A percentile compares a stretch with the other conserved stretches of the same genome.
Evolutionary conservation across 2,329 filamentous ascomycete species (phyloP).

Genomic region (Graphiopsis chlorocephala): DNA sequence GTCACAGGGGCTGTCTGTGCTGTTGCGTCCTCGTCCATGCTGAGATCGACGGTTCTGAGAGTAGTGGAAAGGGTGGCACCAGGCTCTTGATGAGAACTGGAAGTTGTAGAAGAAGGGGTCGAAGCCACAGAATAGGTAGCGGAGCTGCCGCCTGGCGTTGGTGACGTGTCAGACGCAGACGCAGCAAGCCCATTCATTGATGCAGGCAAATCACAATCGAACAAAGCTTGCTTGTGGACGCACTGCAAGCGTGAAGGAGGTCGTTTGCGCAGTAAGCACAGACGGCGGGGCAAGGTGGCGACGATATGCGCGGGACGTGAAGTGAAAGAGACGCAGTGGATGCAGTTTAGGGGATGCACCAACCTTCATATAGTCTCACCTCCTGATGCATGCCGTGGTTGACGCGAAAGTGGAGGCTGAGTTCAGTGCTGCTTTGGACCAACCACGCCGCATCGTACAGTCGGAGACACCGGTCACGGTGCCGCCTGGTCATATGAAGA

Average conservation of each 20-base stretch:
- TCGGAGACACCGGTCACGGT: slow-evolving; percentile 9
- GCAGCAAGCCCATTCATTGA: slow-evolving; percentile 12
- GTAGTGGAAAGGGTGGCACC: not conserved
- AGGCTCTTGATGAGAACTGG: not conserved
- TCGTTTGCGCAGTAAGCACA: slow-evolving; percentile 14
- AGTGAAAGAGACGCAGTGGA: not conserved
- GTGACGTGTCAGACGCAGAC: slow-evolving; percentile 15
- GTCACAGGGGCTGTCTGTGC: slow-evolving; percentile 20
- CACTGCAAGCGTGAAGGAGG: slow-evolving; percentile 15
- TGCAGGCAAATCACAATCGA: not conserved
- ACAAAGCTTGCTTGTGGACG: slow-evolving; percentile 5
- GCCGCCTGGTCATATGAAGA: slow-evolving; percentile 1
- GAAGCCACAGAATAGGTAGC: not conserved
- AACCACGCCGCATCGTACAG: not conserved
- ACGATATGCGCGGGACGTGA: not conserved
- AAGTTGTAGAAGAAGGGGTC: slow-evolving; percentile 1
- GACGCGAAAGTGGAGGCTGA: not conserved
- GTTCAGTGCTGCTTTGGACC: slow-evolving; percentile 2
- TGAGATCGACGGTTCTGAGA: slow-evolving; percentile 17
- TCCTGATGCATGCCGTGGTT: not conserved
- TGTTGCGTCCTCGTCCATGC: slow-evolving; percentile 28
- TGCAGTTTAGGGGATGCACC: not conserved
- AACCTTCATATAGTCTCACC: not conserved
- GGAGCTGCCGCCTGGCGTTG: slow-evolving; percentile 1
- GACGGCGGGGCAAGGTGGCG: not conserved